Evolutionary conservation across 2,329 filamentous ascomycete genomes (phyloP).

Genomic region (Elsinoe batatas): DNA sequence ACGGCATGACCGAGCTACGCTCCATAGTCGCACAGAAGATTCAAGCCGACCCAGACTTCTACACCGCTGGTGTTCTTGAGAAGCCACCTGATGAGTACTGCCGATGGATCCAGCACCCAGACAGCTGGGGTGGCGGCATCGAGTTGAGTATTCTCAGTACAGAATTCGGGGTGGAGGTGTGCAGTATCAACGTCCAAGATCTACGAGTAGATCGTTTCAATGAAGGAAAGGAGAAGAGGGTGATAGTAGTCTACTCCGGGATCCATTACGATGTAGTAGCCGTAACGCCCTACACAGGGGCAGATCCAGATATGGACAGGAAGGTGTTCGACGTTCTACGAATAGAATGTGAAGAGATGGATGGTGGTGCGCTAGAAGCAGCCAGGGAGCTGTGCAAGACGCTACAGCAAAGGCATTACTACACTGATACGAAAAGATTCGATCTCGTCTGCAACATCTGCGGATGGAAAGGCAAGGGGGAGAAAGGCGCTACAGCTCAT

Average conservation of each 20-base stretch:
- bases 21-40: slow-evolving; percentile 72
- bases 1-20: slow-evolving; percentile 62
- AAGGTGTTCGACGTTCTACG: slow-evolving; percentile 54
- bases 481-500: slow-evolving; percentile 53
- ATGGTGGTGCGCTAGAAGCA: slow-evolving; percentile 47
- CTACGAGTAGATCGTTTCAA: slow-evolving; percentile 66
- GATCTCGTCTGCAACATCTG: slow-evolving; percentile 68
- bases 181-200: slow-evolving; percentile 68
- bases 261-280: slow-evolving; percentile 91
- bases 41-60: slow-evolving; percentile 59
- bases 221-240: slow-evolving; percentile 57
- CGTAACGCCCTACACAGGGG: slow-evolving; percentile 53
- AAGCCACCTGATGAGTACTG: slow-evolving; percentile 64
- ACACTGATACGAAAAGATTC: slow-evolving; percentile 76
- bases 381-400: slow-evolving; percentile 47
- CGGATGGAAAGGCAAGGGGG: slow-evolving; percentile 57
- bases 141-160: slow-evolving; percentile 78
- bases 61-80: slow-evolving; percentile 68
- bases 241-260: slow-evolving; percentile 78
- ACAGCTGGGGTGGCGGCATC: slow-evolving; percentile 86
- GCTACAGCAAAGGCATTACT: slow-evolving; percentile 68
- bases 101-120: slow-evolving; percentile 65
- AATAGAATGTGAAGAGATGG: slow-evolving; percentile 29
- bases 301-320: slow-evolving; percentile 67
- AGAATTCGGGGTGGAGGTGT: slow-evolving; percentile 77